Base-by-base conservation (phyloP, 371 early-diverging fungal species). In the Saksenaea oblongispora region DNA sequence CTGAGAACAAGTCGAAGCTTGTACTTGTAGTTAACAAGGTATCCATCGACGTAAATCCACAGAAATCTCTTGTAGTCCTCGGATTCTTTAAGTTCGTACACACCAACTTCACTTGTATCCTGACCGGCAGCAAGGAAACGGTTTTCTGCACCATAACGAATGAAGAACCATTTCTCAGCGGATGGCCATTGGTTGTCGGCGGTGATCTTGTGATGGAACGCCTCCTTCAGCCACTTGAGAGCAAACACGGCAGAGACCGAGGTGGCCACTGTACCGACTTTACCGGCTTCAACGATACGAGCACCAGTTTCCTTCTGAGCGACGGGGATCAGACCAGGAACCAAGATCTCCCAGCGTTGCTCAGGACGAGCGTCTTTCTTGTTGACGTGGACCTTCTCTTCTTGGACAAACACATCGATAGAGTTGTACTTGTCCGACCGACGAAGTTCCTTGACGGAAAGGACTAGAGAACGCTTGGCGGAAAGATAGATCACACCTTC, bases 21-120 rank as follows among this genome's bases (percentile, higher is more conserved):
- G 24, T 84, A 84, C 54, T 70, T 72, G 64, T 82, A 79, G 67
- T 86, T 86, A 70, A 86, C 72, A 61, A 86, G 63, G 39, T 82
- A 82, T 9, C 83, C 83, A 28, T 76, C 75, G 26, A 80, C 64
- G 57, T 76, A 82, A 42, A 75, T 70, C 86, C 86, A 86, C 47
- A 86, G 75, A 63, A 74, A 76, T 54, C 81, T 70, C 59, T 70
- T 74, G 56, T 78, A 70, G 56, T 77, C 76, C 11, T 58, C 55
- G 14, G 59, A 54, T 3, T 71, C 68, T n/a, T 61, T 35, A 5
- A 79, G 42, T 24, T 72, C 47, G 31, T 74, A 73, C 31, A 79
- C 51, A 13, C 80, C 75, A 28, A 79, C 72, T 17, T 78, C 70
- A 36, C 60, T 63, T 8, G 18, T 47, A 47, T 47, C 51, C 22